Evolutionary conservation across 805 yeast genomes (phyloP).

Genomic region (Candida boidinii): DNA sequence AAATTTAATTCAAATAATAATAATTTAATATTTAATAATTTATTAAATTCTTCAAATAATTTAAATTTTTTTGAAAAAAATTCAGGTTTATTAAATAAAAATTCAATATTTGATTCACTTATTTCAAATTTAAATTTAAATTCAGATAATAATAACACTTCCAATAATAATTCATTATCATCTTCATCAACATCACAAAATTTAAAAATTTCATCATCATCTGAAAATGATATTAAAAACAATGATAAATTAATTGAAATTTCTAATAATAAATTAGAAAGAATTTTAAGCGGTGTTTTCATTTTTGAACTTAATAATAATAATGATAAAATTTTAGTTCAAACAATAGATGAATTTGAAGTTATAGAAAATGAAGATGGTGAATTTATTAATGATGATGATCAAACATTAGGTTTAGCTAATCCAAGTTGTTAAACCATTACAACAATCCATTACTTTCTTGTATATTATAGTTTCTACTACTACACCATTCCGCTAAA

Average conservation of each 20-base stretch:
- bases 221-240: too few species aligned
- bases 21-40: too few species aligned
- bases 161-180: not conserved
- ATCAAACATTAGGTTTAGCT: constrained; percentile 12
- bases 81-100: too few species aligned
- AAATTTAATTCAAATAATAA: constrained; percentile 12
- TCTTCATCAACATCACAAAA: not conserved
- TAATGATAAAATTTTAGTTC: constrained; percentile 49
- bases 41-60: too few species aligned
- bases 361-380: constrained; percentile 36
- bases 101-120: not conserved
- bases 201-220: too few species aligned
- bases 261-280: constrained; percentile 16
- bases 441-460: too few species aligned
- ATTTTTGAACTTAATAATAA: constrained; percentile 53
- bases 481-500: too few species aligned
- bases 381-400: constrained; percentile 1
- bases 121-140: not conserved
- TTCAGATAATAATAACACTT: not conserved
- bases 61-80: too few species aligned
- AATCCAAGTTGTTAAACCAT: too few species aligned
- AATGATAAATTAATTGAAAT: too few species aligned
- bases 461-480: too few species aligned
- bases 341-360: constrained; percentile 61
- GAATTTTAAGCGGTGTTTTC: constrained; percentile 46